A percentile compares a stretch with the other conserved stretches of the same genome.
These are phyloP conservation scores for Mucor lusitanicus DNA, from an alignment of 371 early-diverging fungal genomes.

Conservation along the genomic window DNA sequence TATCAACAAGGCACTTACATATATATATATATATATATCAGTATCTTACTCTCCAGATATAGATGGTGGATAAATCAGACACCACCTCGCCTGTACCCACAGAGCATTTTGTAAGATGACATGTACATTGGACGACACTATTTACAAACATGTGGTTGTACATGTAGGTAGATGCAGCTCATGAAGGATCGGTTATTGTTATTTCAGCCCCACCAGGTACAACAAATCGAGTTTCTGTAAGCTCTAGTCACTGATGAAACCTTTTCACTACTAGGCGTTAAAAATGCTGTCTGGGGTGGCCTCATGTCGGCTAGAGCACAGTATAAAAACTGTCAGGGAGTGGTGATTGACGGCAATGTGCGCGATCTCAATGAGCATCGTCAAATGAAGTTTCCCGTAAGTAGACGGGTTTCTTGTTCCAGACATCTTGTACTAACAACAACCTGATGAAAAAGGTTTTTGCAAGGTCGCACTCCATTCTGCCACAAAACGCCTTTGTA, in stretches of 20 bases:
- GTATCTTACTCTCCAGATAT: not conserved
- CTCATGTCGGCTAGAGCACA: conserved; percentile 79
- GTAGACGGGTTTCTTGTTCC: not conserved
- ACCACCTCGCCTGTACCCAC: conserved; percentile 43
- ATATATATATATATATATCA: no score
- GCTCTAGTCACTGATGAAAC: not conserved
- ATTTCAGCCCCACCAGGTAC: conserved; percentile 66
- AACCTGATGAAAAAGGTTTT: conserved; percentile 48
- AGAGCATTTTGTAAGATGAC: conserved; percentile 60
- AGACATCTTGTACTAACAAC: not conserved
- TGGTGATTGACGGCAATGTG: conserved; percentile 76
- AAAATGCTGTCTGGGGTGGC: conserved; percentile 85
- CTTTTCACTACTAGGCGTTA: conserved; percentile 29
- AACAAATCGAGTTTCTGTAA: not conserved
- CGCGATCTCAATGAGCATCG: conserved; percentile 75
- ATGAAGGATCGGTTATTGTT: conserved; percentile 63
- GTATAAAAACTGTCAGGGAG: conserved; percentile 60
- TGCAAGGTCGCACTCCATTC: conserved; percentile 63
- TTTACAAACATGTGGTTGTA: not conserved
- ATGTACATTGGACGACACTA: not conserved
- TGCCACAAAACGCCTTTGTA: conserved; percentile 72
- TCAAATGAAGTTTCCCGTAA: conserved; percentile 64
- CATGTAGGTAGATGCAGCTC: conserved; percentile 60
- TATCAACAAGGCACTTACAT: conserved; percentile 19
- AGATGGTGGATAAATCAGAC: conserved; percentile 58